Conservation (phyloP, 108 stramenopile species). For the Aurantiochytrium sp. region DNA sequence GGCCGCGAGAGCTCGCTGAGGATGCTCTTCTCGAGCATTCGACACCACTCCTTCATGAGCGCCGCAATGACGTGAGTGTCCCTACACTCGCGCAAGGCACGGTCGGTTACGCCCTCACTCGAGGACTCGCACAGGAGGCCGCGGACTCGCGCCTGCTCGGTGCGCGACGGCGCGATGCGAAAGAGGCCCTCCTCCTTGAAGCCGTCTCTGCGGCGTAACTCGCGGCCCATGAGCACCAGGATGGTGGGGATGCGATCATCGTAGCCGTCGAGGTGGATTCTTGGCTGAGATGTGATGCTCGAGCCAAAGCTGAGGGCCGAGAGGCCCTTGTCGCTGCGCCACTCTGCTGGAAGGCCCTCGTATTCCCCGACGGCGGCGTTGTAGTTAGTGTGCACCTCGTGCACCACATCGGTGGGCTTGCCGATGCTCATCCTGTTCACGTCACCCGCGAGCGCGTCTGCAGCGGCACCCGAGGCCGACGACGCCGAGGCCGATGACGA, state of each 20-base stretch:
- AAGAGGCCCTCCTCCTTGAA: background rate
- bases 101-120: background rate
- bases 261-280: background rate
- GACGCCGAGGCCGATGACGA: background rate
- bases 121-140: background rate
- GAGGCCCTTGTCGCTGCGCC: background rate
- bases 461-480: background rate
- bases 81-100: background rate
- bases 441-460: background rate
- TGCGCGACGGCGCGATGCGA: constrained; percentile 11
- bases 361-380: background rate
- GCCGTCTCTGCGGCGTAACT: background rate
- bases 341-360: background rate
- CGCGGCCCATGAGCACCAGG: background rate
- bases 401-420: background rate
- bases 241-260: background rate
- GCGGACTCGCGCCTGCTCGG: background rate
- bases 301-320: background rate
- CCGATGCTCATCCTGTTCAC: background rate
- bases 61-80: constrained; percentile 14
- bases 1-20: background rate
- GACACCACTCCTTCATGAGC: constrained; percentile 24
- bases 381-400: background rate
- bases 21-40: background rate
- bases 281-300: background rate